Percentiles rank a stretch among this genome's conserved stretches.
Conservation (phyloP, 116 monocot genomes). For the Iris pallida region DNA sequence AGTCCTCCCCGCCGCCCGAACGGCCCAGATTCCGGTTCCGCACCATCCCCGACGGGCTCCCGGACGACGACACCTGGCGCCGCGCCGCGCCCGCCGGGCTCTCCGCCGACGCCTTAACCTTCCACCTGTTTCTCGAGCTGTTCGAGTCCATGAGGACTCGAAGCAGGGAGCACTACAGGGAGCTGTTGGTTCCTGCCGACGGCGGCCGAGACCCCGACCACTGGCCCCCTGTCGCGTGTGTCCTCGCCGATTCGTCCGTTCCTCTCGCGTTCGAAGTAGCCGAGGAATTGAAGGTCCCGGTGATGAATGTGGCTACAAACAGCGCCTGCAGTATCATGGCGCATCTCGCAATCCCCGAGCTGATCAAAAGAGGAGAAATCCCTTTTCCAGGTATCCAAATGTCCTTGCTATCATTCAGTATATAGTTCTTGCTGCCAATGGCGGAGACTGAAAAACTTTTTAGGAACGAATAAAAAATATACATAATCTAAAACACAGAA, state of each 20-base stretch:
- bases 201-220: not conserved
- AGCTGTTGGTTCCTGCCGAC: not conserved
- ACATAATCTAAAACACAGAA: no score
- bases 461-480: no score
- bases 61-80: not conserved
- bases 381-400: no score
- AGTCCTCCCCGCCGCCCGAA: not conserved
- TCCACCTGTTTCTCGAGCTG: no score
- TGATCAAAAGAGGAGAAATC: no score
- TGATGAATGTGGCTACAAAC: constrained; percentile 9
- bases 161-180: not conserved
- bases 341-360: no score
- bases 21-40: not conserved
- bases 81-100: not conserved
- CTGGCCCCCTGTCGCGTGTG: not conserved
- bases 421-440: no score
- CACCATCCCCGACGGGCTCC: not conserved
- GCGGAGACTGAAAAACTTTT: no score
- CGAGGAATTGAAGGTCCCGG: constrained; percentile 10
- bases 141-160: no score
- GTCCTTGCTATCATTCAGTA: no score
- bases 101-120: not conserved
- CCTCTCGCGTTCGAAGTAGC: constrained; percentile 26
- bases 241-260: constrained; percentile 19
- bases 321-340: constrained; percentile 22